These are phyloP conservation scores for Fraxinus angustifolia DNA, from an alignment of 305 asterid species.

Conservation along the genomic window DNA sequence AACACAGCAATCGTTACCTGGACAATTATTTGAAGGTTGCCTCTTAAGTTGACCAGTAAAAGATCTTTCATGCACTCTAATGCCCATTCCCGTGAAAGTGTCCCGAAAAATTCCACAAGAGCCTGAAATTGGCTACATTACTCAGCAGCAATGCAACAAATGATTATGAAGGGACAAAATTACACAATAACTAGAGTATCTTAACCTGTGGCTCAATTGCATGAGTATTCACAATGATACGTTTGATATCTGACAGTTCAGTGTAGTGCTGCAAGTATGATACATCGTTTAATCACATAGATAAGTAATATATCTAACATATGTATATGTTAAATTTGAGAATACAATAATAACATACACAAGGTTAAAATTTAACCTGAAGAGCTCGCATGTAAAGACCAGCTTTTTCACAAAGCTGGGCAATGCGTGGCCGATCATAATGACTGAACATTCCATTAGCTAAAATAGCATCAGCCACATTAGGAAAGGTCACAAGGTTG, in stretches of 20 bases:
- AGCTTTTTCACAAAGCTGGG: conserved; percentile 95
- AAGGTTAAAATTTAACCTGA: conserved; percentile 52
- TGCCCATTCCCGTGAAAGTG: conserved; percentile 95
- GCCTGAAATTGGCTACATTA: conserved; percentile 45
- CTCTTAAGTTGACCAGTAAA: conserved; percentile 85
- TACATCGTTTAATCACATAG: conserved; percentile 13
- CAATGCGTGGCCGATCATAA: conserved; percentile 93
- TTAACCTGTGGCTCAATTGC: conserved; percentile 99
- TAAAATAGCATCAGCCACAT: conserved; percentile 97
- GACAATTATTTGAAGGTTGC: conserved; percentile 98
- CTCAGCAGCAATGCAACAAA: conserved; percentile 26
- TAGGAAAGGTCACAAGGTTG: conserved; percentile 91
- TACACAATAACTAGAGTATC: conserved; percentile 5
- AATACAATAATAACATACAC: conserved; percentile 5
- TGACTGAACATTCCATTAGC: conserved; percentile 99
- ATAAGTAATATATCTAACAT: not conserved
- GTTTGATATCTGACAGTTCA: conserved; percentile 92
- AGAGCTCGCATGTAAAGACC: conserved; percentile 93
- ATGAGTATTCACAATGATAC: conserved; percentile 97
- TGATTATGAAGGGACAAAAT: not conserved
- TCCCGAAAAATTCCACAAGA: conserved; percentile 92
- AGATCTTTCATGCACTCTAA: conserved; percentile 99
- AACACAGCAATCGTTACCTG: conserved; percentile 53
- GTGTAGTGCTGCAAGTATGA: conserved; percentile 71
- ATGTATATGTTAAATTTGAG: not conserved